Conservation (phyloP, 805 yeast species). For the Torulaspora maleeae region DNA sequence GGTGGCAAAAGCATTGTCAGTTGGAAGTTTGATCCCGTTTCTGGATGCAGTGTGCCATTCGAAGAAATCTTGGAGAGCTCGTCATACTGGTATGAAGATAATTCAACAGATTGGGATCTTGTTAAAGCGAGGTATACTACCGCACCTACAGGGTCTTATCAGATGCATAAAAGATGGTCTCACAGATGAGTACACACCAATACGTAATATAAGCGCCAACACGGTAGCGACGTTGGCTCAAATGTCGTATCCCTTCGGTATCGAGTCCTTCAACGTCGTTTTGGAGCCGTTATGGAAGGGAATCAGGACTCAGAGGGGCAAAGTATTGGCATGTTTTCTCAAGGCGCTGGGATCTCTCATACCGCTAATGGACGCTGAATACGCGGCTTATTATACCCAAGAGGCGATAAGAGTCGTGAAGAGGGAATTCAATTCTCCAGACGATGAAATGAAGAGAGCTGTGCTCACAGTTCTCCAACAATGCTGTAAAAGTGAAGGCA, state of each 20-base stretch:
- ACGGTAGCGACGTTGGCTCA: slow-evolving; percentile 76
- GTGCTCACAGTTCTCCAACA: slow-evolving; percentile 64
- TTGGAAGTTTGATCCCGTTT: slow-evolving; percentile 69
- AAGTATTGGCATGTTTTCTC: slow-evolving; percentile 67
- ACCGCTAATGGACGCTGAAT: slow-evolving; percentile 83
- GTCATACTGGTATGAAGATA: slow-evolving; percentile 75
- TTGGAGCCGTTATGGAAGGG: slow-evolving; percentile 82
- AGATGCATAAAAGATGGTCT: slow-evolving; percentile 55
- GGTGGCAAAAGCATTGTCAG: slow-evolving; percentile 74
- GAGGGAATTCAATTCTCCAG: slow-evolving; percentile 75
- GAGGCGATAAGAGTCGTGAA: slow-evolving; percentile 64
- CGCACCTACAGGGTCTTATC: slow-evolving; percentile 63
- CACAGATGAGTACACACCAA: slow-evolving; percentile 61
- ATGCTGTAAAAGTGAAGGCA: slow-evolving; percentile 57
- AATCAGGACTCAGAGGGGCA: slow-evolving; percentile 69
- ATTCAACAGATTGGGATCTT: slow-evolving; percentile 70
- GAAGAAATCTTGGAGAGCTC: slow-evolving; percentile 71
- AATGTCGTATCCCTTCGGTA: slow-evolving; percentile 80
- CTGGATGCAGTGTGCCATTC: slow-evolving; percentile 73
- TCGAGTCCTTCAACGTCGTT: slow-evolving; percentile 72
- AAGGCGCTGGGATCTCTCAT: slow-evolving; percentile 74
- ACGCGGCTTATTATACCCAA: slow-evolving; percentile 68
- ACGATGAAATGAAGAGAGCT: slow-evolving; percentile 78
- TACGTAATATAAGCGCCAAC: slow-evolving; percentile 64
- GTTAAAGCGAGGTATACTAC: slow-evolving; percentile 69